Base-by-base conservation (phyloP, 139 green algal genomes). In the Auxenochlorella pyrenoidosa region DNA sequence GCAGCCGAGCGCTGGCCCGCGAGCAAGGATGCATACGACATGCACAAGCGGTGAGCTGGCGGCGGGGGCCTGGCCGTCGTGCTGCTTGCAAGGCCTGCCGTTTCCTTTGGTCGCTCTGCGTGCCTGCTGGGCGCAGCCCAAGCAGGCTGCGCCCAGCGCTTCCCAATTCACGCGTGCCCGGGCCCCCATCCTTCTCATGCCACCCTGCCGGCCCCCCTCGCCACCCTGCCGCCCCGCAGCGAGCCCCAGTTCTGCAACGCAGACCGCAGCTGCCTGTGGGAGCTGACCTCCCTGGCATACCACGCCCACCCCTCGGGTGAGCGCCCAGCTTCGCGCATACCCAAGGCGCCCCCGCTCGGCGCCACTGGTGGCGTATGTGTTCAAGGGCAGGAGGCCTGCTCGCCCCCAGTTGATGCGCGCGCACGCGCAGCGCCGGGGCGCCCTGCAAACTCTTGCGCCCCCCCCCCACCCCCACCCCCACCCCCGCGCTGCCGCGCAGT, bases 291-390 rank as follows among this genome's bases (percentile, higher is more conserved):
- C 43, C 93, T 99, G 36, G 93, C 95, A 1, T 32, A n/a, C 6
- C 96, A 99, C 90, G 87, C 90, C 51, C 97, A 99, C 90, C 97
- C 97, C 34, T 96, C 91, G 0, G 97, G 98, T 77, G 44, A 26
- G 80, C n/a, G n/a, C n/a, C n/a, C n/a, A n/a, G n/a, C n/a, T n/a
- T n/a, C n/a, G n/a, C n/a, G n/a, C n/a, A n/a, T n/a, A n/a, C n/a
- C n/a, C n/a, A n/a, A n/a, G n/a, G n/a, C n/a, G n/a, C n/a, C n/a
- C n/a, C n/a, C n/a, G n/a, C n/a, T n/a, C n/a, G n/a, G n/a, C n/a
- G n/a, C n/a, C n/a, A n/a, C n/a, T n/a, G n/a, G n/a, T n/a, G n/a
- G n/a, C n/a, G n/a, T n/a, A n/a, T n/a, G n/a, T n/a, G n/a, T n/a
- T n/a, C n/a, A n/a, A n/a, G n/a, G n/a, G n/a, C n/a, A n/a, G n/a